Evolutionary conservation across 78 protist genomes (phyloP).

Genomic region (Chrysochromulina parva): DNA sequence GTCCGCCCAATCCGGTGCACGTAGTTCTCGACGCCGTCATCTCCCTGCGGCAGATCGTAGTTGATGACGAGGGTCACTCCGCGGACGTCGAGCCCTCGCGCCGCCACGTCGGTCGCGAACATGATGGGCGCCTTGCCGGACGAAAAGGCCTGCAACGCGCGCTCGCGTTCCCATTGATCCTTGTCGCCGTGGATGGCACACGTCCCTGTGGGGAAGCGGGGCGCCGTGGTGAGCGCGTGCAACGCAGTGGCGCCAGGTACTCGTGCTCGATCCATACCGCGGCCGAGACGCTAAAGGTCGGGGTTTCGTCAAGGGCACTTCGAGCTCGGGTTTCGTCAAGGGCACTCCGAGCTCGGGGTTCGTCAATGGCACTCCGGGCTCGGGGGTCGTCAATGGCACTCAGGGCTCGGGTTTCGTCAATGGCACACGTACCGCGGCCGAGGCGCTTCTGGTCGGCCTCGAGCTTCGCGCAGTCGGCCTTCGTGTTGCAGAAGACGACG

Average conservation of each 20-base stretch:
- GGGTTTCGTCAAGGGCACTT: too few relatives aligned
- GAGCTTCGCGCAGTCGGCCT: slow-evolving; percentile 34
- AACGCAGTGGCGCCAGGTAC: too few relatives aligned
- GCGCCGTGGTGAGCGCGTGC: too few relatives aligned
- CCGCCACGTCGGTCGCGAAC: slow-evolving; percentile 76
- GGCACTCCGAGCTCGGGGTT: too few relatives aligned
- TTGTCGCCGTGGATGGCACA: slow-evolving; percentile 63
- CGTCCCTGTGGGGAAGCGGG: too few relatives aligned
- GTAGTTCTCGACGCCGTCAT: slow-evolving; percentile 78
- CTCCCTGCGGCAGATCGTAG: slow-evolving; percentile 71
- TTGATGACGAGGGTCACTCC: slow-evolving; percentile 77
- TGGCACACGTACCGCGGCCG: not conserved
- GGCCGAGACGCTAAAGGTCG: too few relatives aligned
- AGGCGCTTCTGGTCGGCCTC: not conserved
- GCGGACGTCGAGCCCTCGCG: slow-evolving; percentile 74
- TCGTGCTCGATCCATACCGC: too few relatives aligned
- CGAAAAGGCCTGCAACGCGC: slow-evolving; percentile 32
- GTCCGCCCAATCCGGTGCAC: slow-evolving; percentile 94
- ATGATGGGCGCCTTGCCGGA: slow-evolving; percentile 1
- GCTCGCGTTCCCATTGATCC: slow-evolving; percentile 50
- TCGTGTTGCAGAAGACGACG: slow-evolving; percentile 83
- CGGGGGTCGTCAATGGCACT: too few relatives aligned
- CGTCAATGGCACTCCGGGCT: too few relatives aligned
- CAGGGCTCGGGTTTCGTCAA: too few relatives aligned
- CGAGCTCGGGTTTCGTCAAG: too few relatives aligned